Base-by-base conservation (phyloP, 805 yeast genomes). In the Yarrowia sp. region DNA sequence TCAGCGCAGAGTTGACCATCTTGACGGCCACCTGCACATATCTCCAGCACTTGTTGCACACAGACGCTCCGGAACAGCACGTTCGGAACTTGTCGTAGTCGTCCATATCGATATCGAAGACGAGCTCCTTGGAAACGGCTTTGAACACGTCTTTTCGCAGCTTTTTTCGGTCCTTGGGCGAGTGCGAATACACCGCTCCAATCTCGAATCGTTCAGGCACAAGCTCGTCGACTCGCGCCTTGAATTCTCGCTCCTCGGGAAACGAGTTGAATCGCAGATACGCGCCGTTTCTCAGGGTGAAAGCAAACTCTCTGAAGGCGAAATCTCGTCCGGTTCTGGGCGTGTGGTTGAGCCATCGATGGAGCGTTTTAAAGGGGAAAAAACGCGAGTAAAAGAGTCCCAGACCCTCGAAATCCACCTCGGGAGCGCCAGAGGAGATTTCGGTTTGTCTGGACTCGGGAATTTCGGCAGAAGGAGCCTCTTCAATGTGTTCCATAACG, bases 41-140 rank as follows among this genome's bases (percentile, higher is more conserved):
- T 67, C 84, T 86, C 99, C 99, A 95, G 79, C 99, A 95, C 74
- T 89, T 90, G 36, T 76, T 77, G 75, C 99, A 95, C 62, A 95
- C 92, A 38, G 80, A 82, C 0, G 97, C 91, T 48, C 89, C 92
- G 12, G 85, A 79, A 74, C 99, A 95, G 76, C 99, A 95, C 0
- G 98, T 93, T 77, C 99, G 85, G 69, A 90, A 83, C 26, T 87
- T 89, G 76, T 93, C 98, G 74, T 95, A 95, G 78, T 95, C 99
- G 26, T 97, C 95, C 81, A 95, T 85, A 87, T 95, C 99, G 68
- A 95, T 93, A 85, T 95, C 99, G 69, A 95, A 88, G 7, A 92
- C 97, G 66, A 95, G 80, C 74, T 95, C 99, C 74, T 95, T 95
- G 68, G 84, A 81, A 35, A 87, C 71, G 0, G 99, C 95, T 70